A percentile compares a stretch with the other conserved stretches of the same genome.
Conservation (phyloP, 2,329 filamentous ascomycete species). For the Penicillium nordicum region DNA sequence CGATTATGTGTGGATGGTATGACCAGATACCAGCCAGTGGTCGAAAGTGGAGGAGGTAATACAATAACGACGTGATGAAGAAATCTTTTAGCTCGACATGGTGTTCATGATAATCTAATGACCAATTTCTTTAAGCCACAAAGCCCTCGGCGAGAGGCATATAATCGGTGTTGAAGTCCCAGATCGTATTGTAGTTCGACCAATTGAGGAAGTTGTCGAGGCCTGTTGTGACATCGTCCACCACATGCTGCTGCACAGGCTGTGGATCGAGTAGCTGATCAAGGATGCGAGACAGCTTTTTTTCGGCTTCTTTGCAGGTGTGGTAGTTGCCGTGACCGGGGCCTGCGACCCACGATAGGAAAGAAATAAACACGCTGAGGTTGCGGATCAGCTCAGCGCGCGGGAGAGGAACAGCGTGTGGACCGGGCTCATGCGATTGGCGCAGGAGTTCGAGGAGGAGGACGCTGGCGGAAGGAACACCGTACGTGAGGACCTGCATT, state of each 20-base stretch:
- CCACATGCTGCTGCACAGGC: conserved; percentile 27
- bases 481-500: conserved; percentile 31
- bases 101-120: background rate
- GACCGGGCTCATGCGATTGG: conserved; percentile 29
- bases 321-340: conserved; percentile 37
- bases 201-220: conserved; percentile 34
- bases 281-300: conserved; percentile 35
- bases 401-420: conserved; percentile 25
- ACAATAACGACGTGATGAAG: conserved; percentile 1
- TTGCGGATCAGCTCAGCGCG: conserved; percentile 35
- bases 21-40: conserved; percentile 5
- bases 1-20: conserved; percentile 41
- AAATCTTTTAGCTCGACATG: background rate
- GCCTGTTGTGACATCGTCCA: conserved; percentile 31
- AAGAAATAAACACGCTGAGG: conserved; percentile 33
- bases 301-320: conserved; percentile 36
- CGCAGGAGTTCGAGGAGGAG: conserved; percentile 34
- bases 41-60: background rate
- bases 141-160: conserved; percentile 23
- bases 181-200: conserved; percentile 31
- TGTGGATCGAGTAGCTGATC: conserved; percentile 37
- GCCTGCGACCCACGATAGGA: conserved; percentile 33
- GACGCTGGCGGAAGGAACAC: conserved; percentile 33
- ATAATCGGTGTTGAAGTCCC: conserved; percentile 33
- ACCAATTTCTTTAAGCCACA: conserved; percentile 8